A percentile compares a stretch with the other conserved stretches of the same genome.
These are phyloP conservation scores for Vachellia collinsii DNA, from an alignment of 306 rosid species.

Conservation along the genomic window DNA sequence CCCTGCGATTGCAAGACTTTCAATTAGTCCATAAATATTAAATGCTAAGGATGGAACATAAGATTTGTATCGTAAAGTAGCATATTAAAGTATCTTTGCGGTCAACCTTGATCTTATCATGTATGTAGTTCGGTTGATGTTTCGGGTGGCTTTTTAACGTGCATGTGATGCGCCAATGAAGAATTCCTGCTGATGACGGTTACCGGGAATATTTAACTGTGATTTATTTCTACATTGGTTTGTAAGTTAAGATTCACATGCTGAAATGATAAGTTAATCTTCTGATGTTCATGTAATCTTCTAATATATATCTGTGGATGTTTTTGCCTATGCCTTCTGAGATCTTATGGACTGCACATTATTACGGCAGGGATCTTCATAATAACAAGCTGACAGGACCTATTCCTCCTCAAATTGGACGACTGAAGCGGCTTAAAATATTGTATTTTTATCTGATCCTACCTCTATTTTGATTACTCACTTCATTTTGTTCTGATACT, in stretches of 20 bases:
- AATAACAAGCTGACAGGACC: slow-evolving; percentile 99
- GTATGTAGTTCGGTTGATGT: background rate
- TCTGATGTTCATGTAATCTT: slow-evolving; percentile 9
- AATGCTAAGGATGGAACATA: background rate
- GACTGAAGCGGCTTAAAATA: slow-evolving; percentile 91
- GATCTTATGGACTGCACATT: slow-evolving; percentile 23
- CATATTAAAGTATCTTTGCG: slow-evolving; percentile 8
- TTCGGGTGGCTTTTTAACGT: slow-evolving; percentile 12
- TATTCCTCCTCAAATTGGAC: slow-evolving; percentile 95
- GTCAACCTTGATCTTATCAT: slow-evolving; percentile 2
- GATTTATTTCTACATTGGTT: slow-evolving; percentile 13
- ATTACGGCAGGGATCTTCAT: slow-evolving; percentile 83
- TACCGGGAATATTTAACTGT: background rate
- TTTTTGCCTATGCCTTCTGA: background rate
- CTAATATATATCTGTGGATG: background rate
- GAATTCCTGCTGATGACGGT: background rate
- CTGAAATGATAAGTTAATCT: slow-evolving; percentile 21
- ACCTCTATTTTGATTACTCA: slow-evolving; percentile 25
- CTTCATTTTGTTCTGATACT: slow-evolving; percentile 3
- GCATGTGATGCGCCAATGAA: background rate
- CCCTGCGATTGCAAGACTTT: background rate
- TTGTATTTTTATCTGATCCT: slow-evolving; percentile 54
- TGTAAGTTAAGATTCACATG: background rate
- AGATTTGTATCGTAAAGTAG: slow-evolving; percentile 1
- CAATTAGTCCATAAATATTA: slow-evolving; percentile 11